A percentile compares a stretch with the other conserved stretches of the same genome.
Conservation (phyloP, 2,329 filamentous ascomycete species). For the Malbranchea zuffiana region DNA sequence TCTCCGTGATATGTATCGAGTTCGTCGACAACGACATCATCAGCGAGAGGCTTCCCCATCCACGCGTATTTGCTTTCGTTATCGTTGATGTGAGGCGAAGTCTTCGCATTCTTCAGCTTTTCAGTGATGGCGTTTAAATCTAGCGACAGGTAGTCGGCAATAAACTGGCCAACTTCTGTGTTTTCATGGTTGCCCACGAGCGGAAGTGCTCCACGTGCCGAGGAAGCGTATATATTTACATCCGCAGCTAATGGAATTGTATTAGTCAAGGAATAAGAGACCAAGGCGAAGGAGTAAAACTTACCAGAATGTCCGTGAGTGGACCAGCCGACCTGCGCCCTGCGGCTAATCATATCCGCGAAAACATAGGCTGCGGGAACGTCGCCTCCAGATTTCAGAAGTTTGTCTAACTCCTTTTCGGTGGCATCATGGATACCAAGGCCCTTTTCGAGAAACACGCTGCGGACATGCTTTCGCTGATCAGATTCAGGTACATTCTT, state of each 20-base stretch:
- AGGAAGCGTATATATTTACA: conserved; percentile 89
- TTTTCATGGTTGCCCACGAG: conserved; percentile 88
- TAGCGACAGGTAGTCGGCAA: conserved; percentile 66
- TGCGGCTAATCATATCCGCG: conserved; percentile 73
- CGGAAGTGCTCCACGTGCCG: conserved; percentile 49
- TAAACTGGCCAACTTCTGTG: conserved; percentile 76
- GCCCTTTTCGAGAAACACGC: conserved; percentile 54
- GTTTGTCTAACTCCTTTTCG: conserved; percentile 55
- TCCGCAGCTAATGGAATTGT: conserved; percentile 55
- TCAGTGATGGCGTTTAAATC: conserved; percentile 68
- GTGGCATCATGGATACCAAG: conserved; percentile 68
- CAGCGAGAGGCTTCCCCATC: conserved; percentile 33
- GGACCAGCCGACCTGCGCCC: conserved; percentile 85
- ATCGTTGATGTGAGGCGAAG: conserved; percentile 8
- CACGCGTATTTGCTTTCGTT: conserved; percentile 23
- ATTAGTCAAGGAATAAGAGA: conserved; percentile 1
- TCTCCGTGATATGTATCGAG: conserved; percentile 37
- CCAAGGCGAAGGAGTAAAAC: conserved; percentile 6
- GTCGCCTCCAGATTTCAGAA: conserved; percentile 48
- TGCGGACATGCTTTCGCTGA: conserved; percentile 52
- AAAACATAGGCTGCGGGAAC: conserved; percentile 52
- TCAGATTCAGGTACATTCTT: conserved; percentile 37
- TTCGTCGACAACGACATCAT: conserved; percentile 29
- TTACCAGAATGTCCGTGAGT: conserved; percentile 74
- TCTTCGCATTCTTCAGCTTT: conserved; percentile 46